phyloP scores from a whole-genome alignment of 257 asterid species.

The Solanum raphanifolium region DNA sequence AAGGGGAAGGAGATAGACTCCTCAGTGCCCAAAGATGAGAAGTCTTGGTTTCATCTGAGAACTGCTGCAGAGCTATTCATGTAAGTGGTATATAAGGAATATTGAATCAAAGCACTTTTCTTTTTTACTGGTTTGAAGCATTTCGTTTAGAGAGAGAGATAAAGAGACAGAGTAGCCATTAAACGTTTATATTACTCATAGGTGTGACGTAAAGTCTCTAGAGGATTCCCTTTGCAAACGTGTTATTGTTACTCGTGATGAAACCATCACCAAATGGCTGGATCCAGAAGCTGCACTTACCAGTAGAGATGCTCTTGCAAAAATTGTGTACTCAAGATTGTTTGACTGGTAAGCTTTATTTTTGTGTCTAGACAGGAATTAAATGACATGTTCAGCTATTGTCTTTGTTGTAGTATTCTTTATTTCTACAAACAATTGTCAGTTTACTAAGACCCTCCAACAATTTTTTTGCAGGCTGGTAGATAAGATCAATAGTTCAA shows the following conservation, averaged over 20 bases:
- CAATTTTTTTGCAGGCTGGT: conserved; percentile 34
- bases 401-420: not conserved
- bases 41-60: conserved; percentile 79
- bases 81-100: conserved; percentile 27
- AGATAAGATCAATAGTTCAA: conserved; percentile 34
- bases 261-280: conserved; percentile 77
- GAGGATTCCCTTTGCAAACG: conserved; percentile 96
- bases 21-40: conserved; percentile 91
- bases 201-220: conserved; percentile 91
- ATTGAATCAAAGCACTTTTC: not conserved
- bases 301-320: conserved; percentile 95
- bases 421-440: not conserved
- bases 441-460: not conserved
- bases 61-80: conserved; percentile 91
- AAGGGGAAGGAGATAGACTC: conserved; percentile 92
- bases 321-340: conserved; percentile 83
- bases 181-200: conserved; percentile 16
- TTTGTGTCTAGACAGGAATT: not conserved
- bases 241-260: conserved; percentile 94
- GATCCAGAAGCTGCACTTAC: conserved; percentile 90
- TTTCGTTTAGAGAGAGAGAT: not conserved
- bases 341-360: conserved; percentile 71
- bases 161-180: not conserved
- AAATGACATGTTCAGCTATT: not conserved
- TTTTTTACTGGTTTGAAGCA: not conserved